These are phyloP conservation scores for Fraxinus cuspidata DNA, from an alignment of 257 asterid species.

Conservation along the genomic window DNA sequence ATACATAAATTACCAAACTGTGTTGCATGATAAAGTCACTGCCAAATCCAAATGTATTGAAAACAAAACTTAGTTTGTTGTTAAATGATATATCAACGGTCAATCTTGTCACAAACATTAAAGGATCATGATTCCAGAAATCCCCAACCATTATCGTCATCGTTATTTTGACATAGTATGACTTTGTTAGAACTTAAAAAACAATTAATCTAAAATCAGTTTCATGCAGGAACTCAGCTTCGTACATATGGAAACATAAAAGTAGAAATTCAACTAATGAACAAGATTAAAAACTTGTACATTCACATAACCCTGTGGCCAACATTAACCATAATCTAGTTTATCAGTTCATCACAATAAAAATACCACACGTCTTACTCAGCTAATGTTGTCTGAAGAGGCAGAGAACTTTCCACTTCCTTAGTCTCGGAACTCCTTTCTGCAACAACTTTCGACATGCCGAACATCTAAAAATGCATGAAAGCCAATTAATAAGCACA, in stretches of 20 bases:
- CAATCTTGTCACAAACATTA: not conserved
- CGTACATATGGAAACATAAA: not conserved
- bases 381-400: conserved; percentile 70
- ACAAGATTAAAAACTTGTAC: not conserved
- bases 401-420: conserved; percentile 78
- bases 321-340: not conserved
- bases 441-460: conserved; percentile 88
- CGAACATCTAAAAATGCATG: conserved; percentile 63
- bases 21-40: not conserved
- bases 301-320: not conserved
- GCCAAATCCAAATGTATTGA: not conserved
- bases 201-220: not conserved
- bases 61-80: not conserved
- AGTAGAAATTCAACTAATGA: not conserved
- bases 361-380: conserved; percentile 37
- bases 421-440: conserved; percentile 57
- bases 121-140: not conserved
- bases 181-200: not conserved
- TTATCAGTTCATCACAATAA: not conserved
- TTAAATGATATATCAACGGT: not conserved
- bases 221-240: not conserved
- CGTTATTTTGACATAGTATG: not conserved
- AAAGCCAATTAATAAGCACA: conserved; percentile 16
- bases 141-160: not conserved
- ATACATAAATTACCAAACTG: not conserved